Evolutionary conservation across 2,329 filamentous ascomycete genomes (phyloP).

Genomic region (Colletotrichum ledebouriae): DNA sequence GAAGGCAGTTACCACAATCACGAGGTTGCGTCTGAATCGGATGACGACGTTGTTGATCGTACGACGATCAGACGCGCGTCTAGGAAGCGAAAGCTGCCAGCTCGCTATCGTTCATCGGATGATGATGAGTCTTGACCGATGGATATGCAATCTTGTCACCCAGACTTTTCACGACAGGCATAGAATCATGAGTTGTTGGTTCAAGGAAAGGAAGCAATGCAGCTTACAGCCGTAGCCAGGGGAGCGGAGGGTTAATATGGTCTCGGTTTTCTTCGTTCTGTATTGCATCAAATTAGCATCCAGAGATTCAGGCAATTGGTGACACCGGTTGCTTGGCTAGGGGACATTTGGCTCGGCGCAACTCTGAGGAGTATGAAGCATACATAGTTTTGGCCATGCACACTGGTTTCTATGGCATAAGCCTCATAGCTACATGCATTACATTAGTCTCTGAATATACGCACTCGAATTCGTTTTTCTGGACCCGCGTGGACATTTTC

Average conservation of each 20-base stretch:
- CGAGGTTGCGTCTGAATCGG: conserved; percentile 19
- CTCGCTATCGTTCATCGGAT: conserved; percentile 33
- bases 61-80: conserved; percentile 25
- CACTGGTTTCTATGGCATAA: conserved; percentile 4
- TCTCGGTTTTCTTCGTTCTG: conserved; percentile 8
- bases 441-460: conserved; percentile 22
- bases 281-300: conserved; percentile 23
- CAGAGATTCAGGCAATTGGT: background rate
- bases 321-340: background rate
- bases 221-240: conserved; percentile 1
- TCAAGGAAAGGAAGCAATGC: background rate
- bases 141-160: background rate
- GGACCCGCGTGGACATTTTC: background rate
- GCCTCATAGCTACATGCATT: conserved; percentile 12
- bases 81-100: conserved; percentile 34
- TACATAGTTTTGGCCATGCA: conserved; percentile 10
- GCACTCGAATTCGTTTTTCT: conserved; percentile 1
- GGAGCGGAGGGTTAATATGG: conserved; percentile 18
- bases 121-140: conserved; percentile 28
- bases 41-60: conserved; percentile 19
- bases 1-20: conserved; percentile 33
- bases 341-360: conserved; percentile 20
- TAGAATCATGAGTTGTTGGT: background rate
- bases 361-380: conserved; percentile 30
- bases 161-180: background rate